Conservation (phyloP, 2,329 filamentous ascomycete genomes). For the Paraphoma sp. region DNA sequence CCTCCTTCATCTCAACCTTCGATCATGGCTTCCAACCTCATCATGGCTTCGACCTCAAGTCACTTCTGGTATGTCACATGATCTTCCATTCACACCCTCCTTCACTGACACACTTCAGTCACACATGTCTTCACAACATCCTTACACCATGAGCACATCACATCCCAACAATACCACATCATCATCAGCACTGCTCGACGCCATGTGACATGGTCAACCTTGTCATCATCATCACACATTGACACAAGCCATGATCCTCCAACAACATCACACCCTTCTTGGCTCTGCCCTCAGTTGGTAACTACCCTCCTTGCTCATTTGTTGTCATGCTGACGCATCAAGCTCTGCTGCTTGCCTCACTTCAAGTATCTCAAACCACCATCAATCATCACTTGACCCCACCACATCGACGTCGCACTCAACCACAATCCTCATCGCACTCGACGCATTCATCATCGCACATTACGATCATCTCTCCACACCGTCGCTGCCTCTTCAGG, state of each 20-base stretch:
- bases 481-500: not conserved
- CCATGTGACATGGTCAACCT: conserved; percentile 7
- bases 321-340: conserved; percentile 3
- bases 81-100: not conserved
- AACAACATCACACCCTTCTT: not conserved
- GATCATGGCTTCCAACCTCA: conserved; percentile 6
- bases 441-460: not conserved
- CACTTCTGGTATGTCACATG: conserved; percentile 10
- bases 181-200: conserved; percentile 3
- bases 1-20: conserved; percentile 1
- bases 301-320: not conserved
- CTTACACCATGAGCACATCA: conserved; percentile 3
- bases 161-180: not conserved
- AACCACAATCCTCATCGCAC: not conserved
- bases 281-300: conserved; percentile 13
- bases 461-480: not conserved
- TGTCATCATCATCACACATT: conserved; percentile 4
- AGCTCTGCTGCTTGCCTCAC: conserved; percentile 1
- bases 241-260: conserved; percentile 7
- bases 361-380: not conserved
- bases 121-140: conserved; percentile 6
- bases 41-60: conserved; percentile 2
- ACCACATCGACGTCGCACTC: not conserved
- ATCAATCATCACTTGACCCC: not conserved
- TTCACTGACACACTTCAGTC: conserved; percentile 4